Evolutionary conservation across 345 rosid genomes (phyloP), one percentile per base, ranked within the genome.

Genomic region (Garcia nutans): DNA sequence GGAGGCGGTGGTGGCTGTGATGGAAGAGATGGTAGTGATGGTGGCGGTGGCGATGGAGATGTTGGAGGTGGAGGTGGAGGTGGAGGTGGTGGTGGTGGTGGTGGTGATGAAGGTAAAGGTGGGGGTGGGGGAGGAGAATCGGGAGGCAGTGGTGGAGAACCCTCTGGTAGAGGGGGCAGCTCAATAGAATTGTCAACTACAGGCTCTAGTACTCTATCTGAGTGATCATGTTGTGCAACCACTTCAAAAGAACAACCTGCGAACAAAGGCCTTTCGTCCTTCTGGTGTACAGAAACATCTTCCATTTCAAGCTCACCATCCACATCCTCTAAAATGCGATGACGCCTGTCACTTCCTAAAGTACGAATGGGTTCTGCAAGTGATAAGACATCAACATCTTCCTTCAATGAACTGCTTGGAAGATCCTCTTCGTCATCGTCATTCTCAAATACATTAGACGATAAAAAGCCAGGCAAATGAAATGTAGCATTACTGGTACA

Each of bases 261-360:
- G 33, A 57, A 26, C 33, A 57, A 76, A n/a, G 83, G 77, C 57
- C 76, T 81, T 75, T 83, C 96, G 65, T 84, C 93, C 87, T 84
- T 91, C 10, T 79, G 89, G 74, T 86, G 88, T 75, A 86, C 91
- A 72, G 93, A 92, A 69, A 82, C 92, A 83, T 89, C 96, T 84
- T 93, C 97, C 96, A 90, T 89, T 85, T 90, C 98, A 74, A 92
- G 90, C 81, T 88, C 99, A 75, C 88, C 94, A 77, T 89, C 94
- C 54, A 87, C 91, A 70, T 93, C 96, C 82, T 90, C 92, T 74
- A 96, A 86, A 70, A 89, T 87, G 80, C 89, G 80, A 63, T 89
- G 94, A 41, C 85, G 87, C 84, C 90, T 86, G 78, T 90, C 92
- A 83, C 60, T 87, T 61, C 80, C 85, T 49, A 85, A 76, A 71